Evolutionary conservation across 192 early-diverging fungal genomes (phyloP).

Genomic region (Bifiguratus adelaidae): DNA sequence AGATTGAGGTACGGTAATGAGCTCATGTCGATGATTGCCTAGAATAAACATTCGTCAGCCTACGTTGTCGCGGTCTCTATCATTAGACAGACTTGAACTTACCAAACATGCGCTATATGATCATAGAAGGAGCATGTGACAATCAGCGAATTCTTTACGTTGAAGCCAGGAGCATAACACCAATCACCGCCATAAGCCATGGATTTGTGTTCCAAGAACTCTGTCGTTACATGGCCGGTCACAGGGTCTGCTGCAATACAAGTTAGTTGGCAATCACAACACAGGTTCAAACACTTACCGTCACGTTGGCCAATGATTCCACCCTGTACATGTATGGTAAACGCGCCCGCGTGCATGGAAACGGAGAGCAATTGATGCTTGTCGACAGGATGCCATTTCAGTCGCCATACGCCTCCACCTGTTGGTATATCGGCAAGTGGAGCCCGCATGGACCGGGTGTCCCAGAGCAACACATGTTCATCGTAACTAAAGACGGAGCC

Average conservation of each 20-base stretch:
- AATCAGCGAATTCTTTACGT: slow-evolving; percentile 25
- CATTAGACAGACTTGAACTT: no score
- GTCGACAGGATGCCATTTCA: slow-evolving; percentile 86
- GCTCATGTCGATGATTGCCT: no score
- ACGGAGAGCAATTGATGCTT: slow-evolving; percentile 57
- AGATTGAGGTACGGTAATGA: no score
- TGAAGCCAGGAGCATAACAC: slow-evolving; percentile 30
- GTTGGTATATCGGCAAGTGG: slow-evolving; percentile 58
- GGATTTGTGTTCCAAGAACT: slow-evolving; percentile 63
- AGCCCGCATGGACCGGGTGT: slow-evolving; percentile 69
- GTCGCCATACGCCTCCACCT: slow-evolving; percentile 88
- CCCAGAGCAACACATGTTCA: slow-evolving; percentile 84
- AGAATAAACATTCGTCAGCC: no score
- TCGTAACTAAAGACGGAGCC: slow-evolving; percentile 59
- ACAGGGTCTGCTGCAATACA: background rate
- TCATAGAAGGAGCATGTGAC: slow-evolving; percentile 79
- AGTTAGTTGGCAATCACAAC: background rate
- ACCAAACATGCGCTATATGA: slow-evolving; percentile 63
- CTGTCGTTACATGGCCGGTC: slow-evolving; percentile 4
- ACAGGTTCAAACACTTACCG: background rate
- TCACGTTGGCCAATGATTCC: background rate
- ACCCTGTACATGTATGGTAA: slow-evolving; percentile 52
- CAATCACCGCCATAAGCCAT: slow-evolving; percentile 75
- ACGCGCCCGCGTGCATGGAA: slow-evolving; percentile 89
- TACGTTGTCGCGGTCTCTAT: no score